Conservation (phyloP, 192 early-diverging fungal genomes). For the Coemansia javaensis region DNA sequence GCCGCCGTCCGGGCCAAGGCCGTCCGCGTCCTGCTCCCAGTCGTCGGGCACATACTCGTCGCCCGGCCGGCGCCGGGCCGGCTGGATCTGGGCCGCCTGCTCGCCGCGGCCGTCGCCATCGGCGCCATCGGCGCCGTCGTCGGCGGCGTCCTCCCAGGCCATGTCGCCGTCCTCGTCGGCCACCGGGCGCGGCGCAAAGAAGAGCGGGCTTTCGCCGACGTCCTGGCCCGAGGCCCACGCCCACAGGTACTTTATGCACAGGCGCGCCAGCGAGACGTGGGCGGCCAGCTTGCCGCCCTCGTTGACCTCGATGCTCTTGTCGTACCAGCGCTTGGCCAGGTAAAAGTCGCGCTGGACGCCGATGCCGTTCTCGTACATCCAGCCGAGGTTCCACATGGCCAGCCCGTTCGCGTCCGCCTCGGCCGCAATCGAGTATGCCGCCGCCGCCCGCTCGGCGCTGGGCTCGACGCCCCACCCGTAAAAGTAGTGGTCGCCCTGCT, state of each 20-base stretch:
- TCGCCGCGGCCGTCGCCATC: background rate
- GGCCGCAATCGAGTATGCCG: conserved; percentile 81
- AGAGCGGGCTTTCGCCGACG: conserved; percentile 48
- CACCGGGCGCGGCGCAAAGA: conserved; percentile 39
- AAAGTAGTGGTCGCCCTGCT: conserved; percentile 91
- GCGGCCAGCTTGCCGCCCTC: conserved; percentile 75
- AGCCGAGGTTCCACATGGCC: conserved; percentile 96
- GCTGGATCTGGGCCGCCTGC: conserved; percentile 1
- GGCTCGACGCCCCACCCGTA: conserved; percentile 69
- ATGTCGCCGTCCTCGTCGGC: conserved; percentile 9
- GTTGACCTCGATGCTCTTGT: conserved; percentile 71
- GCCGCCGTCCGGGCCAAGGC: background rate
- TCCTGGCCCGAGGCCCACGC: conserved; percentile 59
- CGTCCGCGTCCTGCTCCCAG: conserved; percentile 13
- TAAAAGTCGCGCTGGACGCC: conserved; percentile 88
- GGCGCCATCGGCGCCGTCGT: conserved; percentile 1
- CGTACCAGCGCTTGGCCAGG: conserved; percentile 91
- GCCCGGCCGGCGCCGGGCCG: background rate
- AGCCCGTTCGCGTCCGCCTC: conserved; percentile 67
- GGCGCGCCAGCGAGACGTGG: conserved; percentile 66
- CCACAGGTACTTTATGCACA: conserved; percentile 63
- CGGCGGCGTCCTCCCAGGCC: conserved; percentile 14
- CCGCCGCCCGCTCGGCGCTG: conserved; percentile 69
- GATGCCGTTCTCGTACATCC: conserved; percentile 92
- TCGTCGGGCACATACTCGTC: conserved; percentile 3